Evolutionary conservation across 108 stramenopile genomes (phyloP).

Genomic region (Craspedostauros australis): DNA sequence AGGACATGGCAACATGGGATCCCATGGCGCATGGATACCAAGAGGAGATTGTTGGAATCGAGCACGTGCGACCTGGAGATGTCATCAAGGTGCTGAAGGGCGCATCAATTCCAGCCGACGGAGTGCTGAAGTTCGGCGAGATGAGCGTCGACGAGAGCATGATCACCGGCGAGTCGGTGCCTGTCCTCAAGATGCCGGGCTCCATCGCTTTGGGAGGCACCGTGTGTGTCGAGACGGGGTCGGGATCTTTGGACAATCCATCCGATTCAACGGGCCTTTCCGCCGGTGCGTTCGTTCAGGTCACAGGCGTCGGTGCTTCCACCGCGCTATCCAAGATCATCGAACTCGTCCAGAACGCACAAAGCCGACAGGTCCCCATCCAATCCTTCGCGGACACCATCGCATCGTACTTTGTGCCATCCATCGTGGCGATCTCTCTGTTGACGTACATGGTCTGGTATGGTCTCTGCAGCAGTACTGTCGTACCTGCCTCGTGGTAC

Average conservation of each 20-base stretch:
- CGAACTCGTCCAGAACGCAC: conserved; percentile 90
- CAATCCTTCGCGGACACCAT: conserved; percentile 88
- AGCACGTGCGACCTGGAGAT: conserved; percentile 47
- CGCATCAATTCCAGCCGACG: conserved; percentile 74
- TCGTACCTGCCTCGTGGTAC: conserved; percentile 35
- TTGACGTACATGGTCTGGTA: conserved; percentile 75
- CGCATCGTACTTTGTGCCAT: conserved; percentile 88
- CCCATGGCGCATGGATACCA: conserved; percentile 18
- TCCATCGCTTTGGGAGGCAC: conserved; percentile 67
- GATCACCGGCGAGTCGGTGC: conserved; percentile 90
- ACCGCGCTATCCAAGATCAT: conserved; percentile 81
- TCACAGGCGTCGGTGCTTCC: conserved; percentile 69
- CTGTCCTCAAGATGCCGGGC: conserved; percentile 67
- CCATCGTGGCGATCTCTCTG: conserved; percentile 58
- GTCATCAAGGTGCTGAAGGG: conserved; percentile 69
- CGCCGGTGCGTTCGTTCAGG: conserved; percentile 49
- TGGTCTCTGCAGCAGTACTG: conserved; percentile 21
- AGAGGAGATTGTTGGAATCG: conserved; percentile 28
- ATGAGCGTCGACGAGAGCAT: conserved; percentile 85
- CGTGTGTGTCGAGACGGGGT: conserved; percentile 34
- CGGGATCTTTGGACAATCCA: conserved; percentile 28
- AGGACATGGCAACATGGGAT: conserved; percentile 2
- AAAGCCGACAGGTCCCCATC: conserved; percentile 88
- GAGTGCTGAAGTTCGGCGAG: conserved; percentile 64
- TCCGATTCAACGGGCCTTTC: conserved; percentile 19